These are phyloP conservation scores for Sambucus nigra DNA, from an alignment of 129 eudicot genomes.

Conservation along the genomic window DNA sequence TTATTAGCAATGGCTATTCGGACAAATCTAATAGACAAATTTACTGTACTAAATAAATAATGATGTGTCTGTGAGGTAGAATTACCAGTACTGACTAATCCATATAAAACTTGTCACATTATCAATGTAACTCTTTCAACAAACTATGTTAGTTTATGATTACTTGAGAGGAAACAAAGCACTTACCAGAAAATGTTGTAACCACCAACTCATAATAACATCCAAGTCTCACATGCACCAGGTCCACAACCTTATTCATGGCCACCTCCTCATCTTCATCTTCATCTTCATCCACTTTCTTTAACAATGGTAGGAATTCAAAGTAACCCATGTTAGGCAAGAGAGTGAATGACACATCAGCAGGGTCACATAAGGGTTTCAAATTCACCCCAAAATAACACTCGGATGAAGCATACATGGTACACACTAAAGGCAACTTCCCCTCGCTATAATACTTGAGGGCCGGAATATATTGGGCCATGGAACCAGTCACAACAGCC, in stretches of 20 bases:
- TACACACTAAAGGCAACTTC: slow-evolving; percentile 63
- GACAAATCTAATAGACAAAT: too few relatives aligned
- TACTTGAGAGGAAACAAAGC: slow-evolving; percentile 1
- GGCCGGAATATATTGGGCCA: slow-evolving; percentile 81
- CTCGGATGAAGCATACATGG: slow-evolving; percentile 88
- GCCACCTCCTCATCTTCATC: slow-evolving; percentile 61
- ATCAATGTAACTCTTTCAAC: too few relatives aligned
- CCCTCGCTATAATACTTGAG: slow-evolving; percentile 60
- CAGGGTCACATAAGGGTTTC: slow-evolving; percentile 64
- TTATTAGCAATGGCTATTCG: too few relatives aligned
- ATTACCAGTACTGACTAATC: too few relatives aligned
- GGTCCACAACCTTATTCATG: slow-evolving; percentile 38
- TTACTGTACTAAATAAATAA: too few relatives aligned
- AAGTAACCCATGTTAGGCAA: slow-evolving; percentile 81
- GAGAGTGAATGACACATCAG: slow-evolving; percentile 60
- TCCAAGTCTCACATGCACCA: slow-evolving; percentile 56
- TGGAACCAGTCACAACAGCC: slow-evolving; percentile 85
- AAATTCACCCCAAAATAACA: slow-evolving; percentile 81
- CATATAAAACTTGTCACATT: too few relatives aligned
- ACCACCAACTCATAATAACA: slow-evolving; percentile 71
- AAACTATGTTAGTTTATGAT: background rate
- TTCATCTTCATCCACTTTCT: slow-evolving; percentile 42
- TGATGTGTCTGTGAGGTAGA: too few relatives aligned
- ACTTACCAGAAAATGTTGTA: slow-evolving; percentile 77
- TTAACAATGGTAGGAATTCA: slow-evolving; percentile 69